Evolutionary conservation across 768 basidiomycete genomes (phyloP).

Genomic region (Collybia mongolica): DNA sequence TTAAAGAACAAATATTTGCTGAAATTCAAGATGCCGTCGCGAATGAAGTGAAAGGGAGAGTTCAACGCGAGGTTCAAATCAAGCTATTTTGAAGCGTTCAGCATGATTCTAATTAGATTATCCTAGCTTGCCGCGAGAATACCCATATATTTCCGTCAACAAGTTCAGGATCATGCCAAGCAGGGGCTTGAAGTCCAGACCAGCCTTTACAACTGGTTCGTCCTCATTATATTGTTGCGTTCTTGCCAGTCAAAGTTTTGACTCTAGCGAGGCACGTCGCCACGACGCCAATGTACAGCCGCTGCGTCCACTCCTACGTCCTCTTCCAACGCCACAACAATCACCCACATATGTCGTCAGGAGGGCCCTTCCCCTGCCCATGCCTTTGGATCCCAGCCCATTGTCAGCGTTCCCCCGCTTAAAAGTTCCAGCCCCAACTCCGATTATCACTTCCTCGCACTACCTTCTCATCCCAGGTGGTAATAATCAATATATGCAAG

Average conservation of each 20-base stretch:
- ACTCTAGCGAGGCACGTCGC: constrained; percentile 43
- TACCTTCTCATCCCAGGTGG: constrained; percentile 2
- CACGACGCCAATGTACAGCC: constrained; percentile 35
- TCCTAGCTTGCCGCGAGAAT: constrained; percentile 42
- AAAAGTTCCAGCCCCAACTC: constrained; percentile 18
- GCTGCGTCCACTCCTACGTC: constrained; percentile 50
- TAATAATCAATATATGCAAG: constrained; percentile 7
- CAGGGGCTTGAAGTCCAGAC: constrained; percentile 43
- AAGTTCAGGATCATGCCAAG: constrained; percentile 38
- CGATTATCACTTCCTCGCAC: constrained; percentile 1
- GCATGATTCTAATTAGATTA: neutral
- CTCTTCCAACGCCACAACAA: constrained; percentile 45
- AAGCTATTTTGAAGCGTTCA: neutral
- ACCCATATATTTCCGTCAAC: constrained; percentile 37
- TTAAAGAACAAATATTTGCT: constrained; percentile 33
- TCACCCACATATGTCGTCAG: constrained; percentile 33
- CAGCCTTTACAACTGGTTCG: constrained; percentile 48
- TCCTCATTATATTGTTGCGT: constrained; percentile 1
- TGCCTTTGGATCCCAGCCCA: constrained; percentile 25
- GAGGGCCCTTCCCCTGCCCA: constrained; percentile 13
- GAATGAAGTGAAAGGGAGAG: constrained; percentile 37
- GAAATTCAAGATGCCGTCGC: constrained; percentile 33
- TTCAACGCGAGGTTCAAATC: constrained; percentile 38
- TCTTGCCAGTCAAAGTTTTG: constrained; percentile 3
- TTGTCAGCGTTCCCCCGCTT: constrained; percentile 21